These are phyloP conservation scores for Scleroderma bovista DNA, from an alignment of 768 basidiomycete species.

Conservation along the genomic window DNA sequence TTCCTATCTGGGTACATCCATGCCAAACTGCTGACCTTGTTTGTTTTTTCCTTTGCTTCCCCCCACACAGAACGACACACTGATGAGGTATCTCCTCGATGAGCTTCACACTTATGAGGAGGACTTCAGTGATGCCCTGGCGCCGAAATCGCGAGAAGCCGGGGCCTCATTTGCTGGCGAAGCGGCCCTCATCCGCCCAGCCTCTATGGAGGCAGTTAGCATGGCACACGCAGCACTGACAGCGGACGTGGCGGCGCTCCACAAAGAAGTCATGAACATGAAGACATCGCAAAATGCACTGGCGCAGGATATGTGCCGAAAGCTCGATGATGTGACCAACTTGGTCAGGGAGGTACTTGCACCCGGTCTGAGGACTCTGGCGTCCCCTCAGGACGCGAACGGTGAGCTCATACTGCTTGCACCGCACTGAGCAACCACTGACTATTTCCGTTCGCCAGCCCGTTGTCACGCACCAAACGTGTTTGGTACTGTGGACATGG, in stretches of 20 bases:
- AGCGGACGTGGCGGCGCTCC: neutral
- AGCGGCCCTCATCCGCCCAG: neutral
- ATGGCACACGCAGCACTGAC: no score
- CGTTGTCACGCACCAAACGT: no score
- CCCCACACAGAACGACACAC: conserved; percentile 1
- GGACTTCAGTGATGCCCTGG: conserved; percentile 14
- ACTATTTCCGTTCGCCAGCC: no score
- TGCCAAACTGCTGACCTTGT: neutral
- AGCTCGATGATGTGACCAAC: neutral
- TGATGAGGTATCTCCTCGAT: conserved; percentile 22
- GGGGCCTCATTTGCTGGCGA: neutral
- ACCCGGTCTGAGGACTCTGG: neutral
- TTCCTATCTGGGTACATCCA: neutral
- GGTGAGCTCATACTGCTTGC: no score
- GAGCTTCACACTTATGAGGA: conserved; percentile 21
- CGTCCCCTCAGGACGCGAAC: neutral
- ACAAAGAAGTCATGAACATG: neutral
- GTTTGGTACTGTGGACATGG: no score
- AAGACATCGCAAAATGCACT: neutral
- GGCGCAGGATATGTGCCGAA: neutral
- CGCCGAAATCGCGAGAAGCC: neutral
- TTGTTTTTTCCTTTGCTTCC: no score
- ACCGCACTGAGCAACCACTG: no score
- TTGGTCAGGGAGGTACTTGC: neutral
- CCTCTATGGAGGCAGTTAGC: neutral